These are phyloP conservation scores for Flaveria floridana DNA, from an alignment of 140 eudicot genomes.

Conservation along the genomic window DNA sequence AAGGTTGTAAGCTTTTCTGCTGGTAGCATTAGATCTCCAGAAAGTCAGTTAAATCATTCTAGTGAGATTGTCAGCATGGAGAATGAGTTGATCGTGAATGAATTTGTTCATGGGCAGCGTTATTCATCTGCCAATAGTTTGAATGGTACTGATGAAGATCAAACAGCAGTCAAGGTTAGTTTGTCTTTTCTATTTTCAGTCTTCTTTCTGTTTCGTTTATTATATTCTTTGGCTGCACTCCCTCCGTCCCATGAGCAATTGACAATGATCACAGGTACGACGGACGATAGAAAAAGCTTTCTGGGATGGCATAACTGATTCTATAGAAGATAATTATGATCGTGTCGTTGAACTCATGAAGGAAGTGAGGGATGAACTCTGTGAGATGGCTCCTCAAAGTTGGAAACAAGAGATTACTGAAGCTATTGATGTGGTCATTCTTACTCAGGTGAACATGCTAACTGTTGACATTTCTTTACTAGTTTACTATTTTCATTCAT, in stretches of 20 bases:
- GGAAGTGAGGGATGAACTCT: constrained; percentile 90
- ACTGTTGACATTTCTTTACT: neutral
- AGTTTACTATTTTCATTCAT: neutral
- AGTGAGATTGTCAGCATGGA: constrained; percentile 49
- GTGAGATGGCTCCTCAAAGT: constrained; percentile 79
- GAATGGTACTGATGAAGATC: constrained; percentile 36
- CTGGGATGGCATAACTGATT: constrained; percentile 74
- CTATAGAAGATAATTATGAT: constrained; percentile 56
- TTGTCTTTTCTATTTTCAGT: neutral
- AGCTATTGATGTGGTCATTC: constrained; percentile 71
- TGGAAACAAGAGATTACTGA: constrained; percentile 82
- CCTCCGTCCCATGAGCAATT: neutral
- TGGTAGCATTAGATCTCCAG: constrained; percentile 22
- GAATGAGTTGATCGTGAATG: constrained; percentile 84
- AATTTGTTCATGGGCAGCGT: constrained; percentile 63
- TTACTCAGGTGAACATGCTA: constrained; percentile 56
- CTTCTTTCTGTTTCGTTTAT: neutral
- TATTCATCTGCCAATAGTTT: constrained; percentile 40
- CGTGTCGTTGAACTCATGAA: constrained; percentile 66
- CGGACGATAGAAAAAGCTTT: constrained; percentile 81
- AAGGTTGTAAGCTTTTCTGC: constrained; percentile 43
- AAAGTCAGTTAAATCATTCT: constrained; percentile 23
- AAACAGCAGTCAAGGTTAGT: constrained; percentile 53
- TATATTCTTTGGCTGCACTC: neutral
- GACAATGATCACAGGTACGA: constrained; percentile 35